Percentiles rank a stretch among this genome's conserved stretches.
phyloP scores from a whole-genome alignment of 345 rosid genomes.

The Salix suchowensis region DNA sequence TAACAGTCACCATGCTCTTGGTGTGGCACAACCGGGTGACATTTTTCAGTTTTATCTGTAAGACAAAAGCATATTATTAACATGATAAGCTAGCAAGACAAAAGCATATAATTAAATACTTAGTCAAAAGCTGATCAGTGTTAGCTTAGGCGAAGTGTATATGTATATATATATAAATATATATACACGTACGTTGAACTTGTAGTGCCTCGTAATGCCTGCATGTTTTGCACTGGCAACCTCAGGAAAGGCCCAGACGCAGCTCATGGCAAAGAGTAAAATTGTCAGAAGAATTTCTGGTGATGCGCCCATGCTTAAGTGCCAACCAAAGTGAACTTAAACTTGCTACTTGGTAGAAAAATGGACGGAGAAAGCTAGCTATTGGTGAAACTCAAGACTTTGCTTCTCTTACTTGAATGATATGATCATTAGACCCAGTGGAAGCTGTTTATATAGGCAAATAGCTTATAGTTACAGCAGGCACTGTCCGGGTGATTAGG shows the following conservation, averaged over 20 bases:
- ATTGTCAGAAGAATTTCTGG: conserved; percentile 9
- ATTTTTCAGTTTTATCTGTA: conserved; percentile 38
- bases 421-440: neutral
- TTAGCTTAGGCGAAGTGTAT: neutral
- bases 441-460: conserved; percentile 17
- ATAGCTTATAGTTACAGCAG: neutral
- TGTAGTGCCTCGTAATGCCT: conserved; percentile 68
- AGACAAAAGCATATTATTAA: neutral
- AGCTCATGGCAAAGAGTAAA: conserved; percentile 18
- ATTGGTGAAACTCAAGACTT: neutral
- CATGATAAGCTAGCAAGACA: neutral
- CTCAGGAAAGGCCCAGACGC: conserved; percentile 28
- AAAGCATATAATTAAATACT: too few species aligned
- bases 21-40: conserved; percentile 44
- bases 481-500: conserved; percentile 20
- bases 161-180: too few species aligned
- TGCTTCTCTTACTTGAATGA: neutral
- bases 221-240: conserved; percentile 22
- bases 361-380: neutral
- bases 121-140: neutral
- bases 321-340: too few species aligned
- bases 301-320: conserved; percentile 13
- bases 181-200: conserved; percentile 40
- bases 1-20: conserved; percentile 47
- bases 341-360: neutral